Percentiles rank a stretch among this genome's conserved stretches.
Evolutionary conservation across 768 basidiomycete species (phyloP).

Genomic region (Grammothele lineata): DNA sequence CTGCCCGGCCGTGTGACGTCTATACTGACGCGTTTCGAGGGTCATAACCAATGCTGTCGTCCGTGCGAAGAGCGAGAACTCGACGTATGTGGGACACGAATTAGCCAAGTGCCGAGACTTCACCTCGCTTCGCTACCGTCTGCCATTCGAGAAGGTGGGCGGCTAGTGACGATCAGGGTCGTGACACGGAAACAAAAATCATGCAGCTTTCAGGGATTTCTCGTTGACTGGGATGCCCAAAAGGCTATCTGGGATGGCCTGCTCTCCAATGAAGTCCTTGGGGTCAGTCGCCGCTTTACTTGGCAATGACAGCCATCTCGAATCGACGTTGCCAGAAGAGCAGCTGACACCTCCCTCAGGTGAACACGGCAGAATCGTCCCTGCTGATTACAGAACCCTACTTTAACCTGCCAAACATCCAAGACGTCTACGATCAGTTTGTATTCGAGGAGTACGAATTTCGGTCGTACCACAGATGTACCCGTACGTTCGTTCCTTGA

Average conservation of each 20-base stretch:
- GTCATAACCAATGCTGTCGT: constrained; percentile 79
- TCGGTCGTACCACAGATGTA: constrained; percentile 70
- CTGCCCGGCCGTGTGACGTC: too few species aligned
- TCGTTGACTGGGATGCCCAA: constrained; percentile 94
- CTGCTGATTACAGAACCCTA: constrained; percentile 91
- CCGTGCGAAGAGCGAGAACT: constrained; percentile 79
- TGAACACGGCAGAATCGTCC: constrained; percentile 67
- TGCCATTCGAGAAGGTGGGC: constrained; percentile 84
- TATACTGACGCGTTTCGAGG: too few species aligned
- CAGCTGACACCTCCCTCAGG: constrained; percentile 34
- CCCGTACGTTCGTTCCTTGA: constrained; percentile 52
- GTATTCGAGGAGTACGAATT: constrained; percentile 98
- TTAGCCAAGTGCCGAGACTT: constrained; percentile 72
- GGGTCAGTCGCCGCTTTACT: too few species aligned
- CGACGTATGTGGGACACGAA: constrained; percentile 84
- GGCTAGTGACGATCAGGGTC: constrained; percentile 4
- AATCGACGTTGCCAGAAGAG: not conserved
- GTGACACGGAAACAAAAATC: constrained; percentile 2
- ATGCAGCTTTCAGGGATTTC: constrained; percentile 61
- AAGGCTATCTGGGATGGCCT: constrained; percentile 93
- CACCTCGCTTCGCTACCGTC: constrained; percentile 73
- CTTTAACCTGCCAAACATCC: constrained; percentile 89
- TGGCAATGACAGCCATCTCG: too few species aligned
- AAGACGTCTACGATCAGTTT: constrained; percentile 92
- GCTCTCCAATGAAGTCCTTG: constrained; percentile 55